Conservation (phyloP, 805 yeast genomes). For the Kazachstania bromeliacearum region DNA sequence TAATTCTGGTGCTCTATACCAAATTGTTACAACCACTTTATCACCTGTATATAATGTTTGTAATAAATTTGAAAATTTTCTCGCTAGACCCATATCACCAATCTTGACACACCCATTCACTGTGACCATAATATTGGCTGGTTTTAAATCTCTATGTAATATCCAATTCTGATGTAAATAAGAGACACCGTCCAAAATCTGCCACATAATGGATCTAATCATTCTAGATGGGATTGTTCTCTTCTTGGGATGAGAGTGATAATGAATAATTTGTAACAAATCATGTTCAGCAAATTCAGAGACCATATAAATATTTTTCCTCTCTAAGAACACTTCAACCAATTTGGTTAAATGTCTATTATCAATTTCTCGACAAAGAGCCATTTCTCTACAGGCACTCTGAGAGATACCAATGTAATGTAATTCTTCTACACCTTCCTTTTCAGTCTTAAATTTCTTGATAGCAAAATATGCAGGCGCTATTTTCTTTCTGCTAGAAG, state of each 20-base stretch:
- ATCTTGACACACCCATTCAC: constrained; percentile 84
- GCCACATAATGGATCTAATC: constrained; percentile 83
- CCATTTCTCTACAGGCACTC: constrained; percentile 93
- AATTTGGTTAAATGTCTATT: constrained; percentile 74
- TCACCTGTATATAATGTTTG: constrained; percentile 87
- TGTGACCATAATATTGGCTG: constrained; percentile 96
- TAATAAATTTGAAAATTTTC: constrained; percentile 76
- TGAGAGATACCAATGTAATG: constrained; percentile 95
- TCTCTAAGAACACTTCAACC: constrained; percentile 76
- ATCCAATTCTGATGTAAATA: constrained; percentile 95
- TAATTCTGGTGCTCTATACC: constrained; percentile 94
- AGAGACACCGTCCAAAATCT: constrained; percentile 82
- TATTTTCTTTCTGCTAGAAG: constrained; percentile 1
- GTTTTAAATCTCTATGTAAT: constrained; percentile 89
- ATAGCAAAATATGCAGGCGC: constrained; percentile 54
- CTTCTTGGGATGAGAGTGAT: constrained; percentile 82
- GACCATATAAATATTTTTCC: constrained; percentile 85
- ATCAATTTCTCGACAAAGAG: constrained; percentile 77
- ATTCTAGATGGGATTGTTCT: constrained; percentile 70
- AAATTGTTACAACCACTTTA: constrained; percentile 91
- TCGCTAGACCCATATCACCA: constrained; percentile 88
- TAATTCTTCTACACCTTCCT: constrained; percentile 71
- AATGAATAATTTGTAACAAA: constrained; percentile 84
- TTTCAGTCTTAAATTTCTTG: constrained; percentile 90
- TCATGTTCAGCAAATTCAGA: constrained; percentile 97